Evolutionary conservation across 2,329 filamentous ascomycete genomes (phyloP).

Genomic region (Juglanconis oblonga): DNA sequence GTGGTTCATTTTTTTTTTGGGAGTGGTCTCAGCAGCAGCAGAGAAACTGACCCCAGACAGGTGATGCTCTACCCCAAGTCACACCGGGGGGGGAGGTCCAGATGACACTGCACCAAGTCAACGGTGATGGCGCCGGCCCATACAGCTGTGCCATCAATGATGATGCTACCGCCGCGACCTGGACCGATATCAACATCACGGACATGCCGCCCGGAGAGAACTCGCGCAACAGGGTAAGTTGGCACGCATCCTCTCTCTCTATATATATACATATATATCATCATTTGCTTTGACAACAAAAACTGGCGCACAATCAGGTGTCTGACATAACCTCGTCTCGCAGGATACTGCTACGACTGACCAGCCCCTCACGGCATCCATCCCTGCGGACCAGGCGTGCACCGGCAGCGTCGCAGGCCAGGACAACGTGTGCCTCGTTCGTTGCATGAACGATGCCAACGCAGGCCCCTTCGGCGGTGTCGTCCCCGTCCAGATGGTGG

Average conservation of each 20-base stretch:
- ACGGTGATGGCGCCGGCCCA: constrained; percentile 63
- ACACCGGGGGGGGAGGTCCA: constrained; percentile 51
- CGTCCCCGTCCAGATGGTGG: constrained; percentile 31
- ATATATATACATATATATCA: too few relatives aligned
- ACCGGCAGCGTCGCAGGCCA: constrained; percentile 59
- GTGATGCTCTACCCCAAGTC: constrained; percentile 64
- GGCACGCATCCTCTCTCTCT: too few relatives aligned
- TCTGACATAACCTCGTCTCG: too few relatives aligned
- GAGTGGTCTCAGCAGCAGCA: too few relatives aligned
- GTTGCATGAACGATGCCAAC: constrained; percentile 57
- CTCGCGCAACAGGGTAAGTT: constrained; percentile 41
- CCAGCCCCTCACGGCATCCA: constrained; percentile 51
- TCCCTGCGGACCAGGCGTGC: constrained; percentile 54
- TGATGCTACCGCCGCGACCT: constrained; percentile 54
- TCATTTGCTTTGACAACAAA: background rate
- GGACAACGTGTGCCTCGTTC: constrained; percentile 59
- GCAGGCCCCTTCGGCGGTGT: constrained; percentile 59
- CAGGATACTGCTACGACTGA: constrained; percentile 38
- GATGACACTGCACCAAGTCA: constrained; percentile 68
- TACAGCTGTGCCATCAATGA: constrained; percentile 64
- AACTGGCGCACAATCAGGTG: background rate
- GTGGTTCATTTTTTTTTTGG: too few relatives aligned
- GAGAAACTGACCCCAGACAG: too few relatives aligned
- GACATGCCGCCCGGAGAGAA: constrained; percentile 49
- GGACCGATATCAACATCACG: constrained; percentile 53